Percentiles rank a stretch among this genome's conserved stretches.
phyloP scores from a whole-genome alignment of 306 rosid genomes.

The Medicago lupulina region DNA sequence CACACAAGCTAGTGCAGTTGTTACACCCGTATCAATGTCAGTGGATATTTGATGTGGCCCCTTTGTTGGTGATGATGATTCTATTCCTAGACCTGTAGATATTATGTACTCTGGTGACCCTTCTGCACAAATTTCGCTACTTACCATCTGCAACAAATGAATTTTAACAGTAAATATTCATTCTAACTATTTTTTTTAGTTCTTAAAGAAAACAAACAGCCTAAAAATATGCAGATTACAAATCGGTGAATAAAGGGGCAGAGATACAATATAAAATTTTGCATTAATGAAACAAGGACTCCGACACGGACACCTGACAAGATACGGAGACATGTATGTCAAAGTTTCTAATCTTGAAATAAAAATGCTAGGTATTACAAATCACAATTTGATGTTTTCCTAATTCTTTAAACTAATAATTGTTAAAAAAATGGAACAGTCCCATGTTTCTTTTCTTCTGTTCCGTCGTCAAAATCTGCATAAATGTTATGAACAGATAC shows the following conservation, averaged over 20 bases:
- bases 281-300: not conserved
- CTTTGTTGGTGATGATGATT: constrained; percentile 20
- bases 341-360: not conserved
- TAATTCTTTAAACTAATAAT: too few species aligned
- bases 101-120: not conserved
- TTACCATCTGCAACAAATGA: constrained; percentile 6
- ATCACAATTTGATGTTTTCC: too few species aligned
- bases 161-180: constrained; percentile 12
- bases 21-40: constrained; percentile 8
- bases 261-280: not conserved
- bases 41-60: constrained; percentile 30
- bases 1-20: constrained; percentile 13
- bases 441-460: too few species aligned
- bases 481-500: not conserved
- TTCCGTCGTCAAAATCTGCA: too few species aligned
- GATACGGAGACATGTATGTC: not conserved
- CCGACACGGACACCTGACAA: not conserved
- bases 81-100: constrained; percentile 8
- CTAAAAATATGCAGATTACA: constrained; percentile 3
- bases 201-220: not conserved
- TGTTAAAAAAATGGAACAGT: too few species aligned
- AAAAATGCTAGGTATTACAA: not conserved
- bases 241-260: not conserved
- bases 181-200: not conserved
- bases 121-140: constrained; percentile 4